These are phyloP conservation scores for Lachnellula willkommii DNA, from an alignment of 2,329 filamentous ascomycete genomes.

Conservation along the genomic window DNA sequence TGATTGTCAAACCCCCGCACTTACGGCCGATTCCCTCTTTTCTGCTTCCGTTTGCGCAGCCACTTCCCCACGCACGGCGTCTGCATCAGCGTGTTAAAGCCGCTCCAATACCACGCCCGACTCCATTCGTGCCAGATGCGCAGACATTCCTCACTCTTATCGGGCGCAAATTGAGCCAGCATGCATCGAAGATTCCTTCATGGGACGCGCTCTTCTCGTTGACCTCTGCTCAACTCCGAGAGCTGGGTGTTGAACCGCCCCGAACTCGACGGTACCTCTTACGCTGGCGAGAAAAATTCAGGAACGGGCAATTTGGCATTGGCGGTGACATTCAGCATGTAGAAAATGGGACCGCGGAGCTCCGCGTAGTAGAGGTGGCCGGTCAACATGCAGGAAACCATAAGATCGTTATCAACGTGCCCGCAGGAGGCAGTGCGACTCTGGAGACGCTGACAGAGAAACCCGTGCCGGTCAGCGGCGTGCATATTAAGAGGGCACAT, in stretches of 20 bases:
- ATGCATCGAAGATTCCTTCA: slow-evolving; percentile 78
- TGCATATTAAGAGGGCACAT: slow-evolving; percentile 62
- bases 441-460: slow-evolving; percentile 32
- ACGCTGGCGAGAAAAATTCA: slow-evolving; percentile 81
- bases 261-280: slow-evolving; percentile 78
- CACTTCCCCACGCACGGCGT: slow-evolving; percentile 31
- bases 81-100: slow-evolving; percentile 37
- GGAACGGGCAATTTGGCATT: slow-evolving; percentile 69
- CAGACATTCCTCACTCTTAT: slow-evolving; percentile 84
- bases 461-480: slow-evolving; percentile 53
- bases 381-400: slow-evolving; percentile 37
- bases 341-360: slow-evolving; percentile 46
- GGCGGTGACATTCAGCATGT: slow-evolving; percentile 79
- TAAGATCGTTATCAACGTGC: slow-evolving; percentile 55
- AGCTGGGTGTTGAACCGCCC: slow-evolving; percentile 81
- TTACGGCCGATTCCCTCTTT: slow-evolving; percentile 29
- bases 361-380: slow-evolving; percentile 43
- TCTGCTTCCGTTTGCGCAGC: slow-evolving; percentile 27
- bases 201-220: slow-evolving; percentile 89
- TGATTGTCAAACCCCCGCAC: slow-evolving; percentile 27
- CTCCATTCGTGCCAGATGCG: slow-evolving; percentile 80
- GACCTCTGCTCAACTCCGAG: slow-evolving; percentile 69
- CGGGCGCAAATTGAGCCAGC: slow-evolving; percentile 76
- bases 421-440: slow-evolving; percentile 37
- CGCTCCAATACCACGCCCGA: slow-evolving; percentile 59